phyloP scores from a whole-genome alignment of 441 rosid species.

The Populus hybrid region DNA sequence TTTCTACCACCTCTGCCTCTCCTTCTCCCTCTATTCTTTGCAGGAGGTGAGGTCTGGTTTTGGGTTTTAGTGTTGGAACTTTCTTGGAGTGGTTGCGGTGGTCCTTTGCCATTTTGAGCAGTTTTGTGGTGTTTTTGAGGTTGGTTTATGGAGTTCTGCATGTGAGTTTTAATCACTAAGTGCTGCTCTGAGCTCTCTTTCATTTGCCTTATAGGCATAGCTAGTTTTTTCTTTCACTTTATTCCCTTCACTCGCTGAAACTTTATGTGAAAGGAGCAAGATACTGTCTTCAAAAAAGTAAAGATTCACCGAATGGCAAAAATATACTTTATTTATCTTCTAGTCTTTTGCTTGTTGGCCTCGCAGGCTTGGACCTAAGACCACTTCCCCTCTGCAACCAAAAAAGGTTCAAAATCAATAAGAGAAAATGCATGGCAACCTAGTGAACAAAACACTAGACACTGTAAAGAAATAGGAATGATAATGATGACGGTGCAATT shows the following conservation, averaged over 20 bases:
- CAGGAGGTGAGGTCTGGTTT: slow-evolving; percentile 62
- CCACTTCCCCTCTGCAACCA: slow-evolving; percentile 15
- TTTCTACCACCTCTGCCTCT: slow-evolving; percentile 95
- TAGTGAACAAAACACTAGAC: slow-evolving; percentile 23
- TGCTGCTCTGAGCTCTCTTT: slow-evolving; percentile 78
- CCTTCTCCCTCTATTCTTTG: slow-evolving; percentile 68
- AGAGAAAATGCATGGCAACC: slow-evolving; percentile 46
- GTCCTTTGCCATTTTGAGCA: slow-evolving; percentile 71
- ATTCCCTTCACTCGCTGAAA: slow-evolving; percentile 5
- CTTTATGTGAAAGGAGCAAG: slow-evolving; percentile 15
- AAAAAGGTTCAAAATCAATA: slow-evolving; percentile 12
- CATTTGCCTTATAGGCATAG: slow-evolving; percentile 86
- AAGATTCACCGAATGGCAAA: slow-evolving; percentile 40
- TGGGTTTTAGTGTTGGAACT: slow-evolving; percentile 36
- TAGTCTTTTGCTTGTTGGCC: slow-evolving; percentile 20
- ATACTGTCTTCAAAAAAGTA: slow-evolving; percentile 17
- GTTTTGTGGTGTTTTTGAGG: slow-evolving; percentile 51
- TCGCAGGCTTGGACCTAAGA: slow-evolving; percentile 15
- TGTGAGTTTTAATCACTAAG: slow-evolving; percentile 60
- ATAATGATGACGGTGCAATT: slow-evolving; percentile 26
- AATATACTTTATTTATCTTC: slow-evolving; percentile 28
- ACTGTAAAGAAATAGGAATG: slow-evolving; percentile 23
- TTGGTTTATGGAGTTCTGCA: slow-evolving; percentile 59
- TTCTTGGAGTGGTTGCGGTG: slow-evolving; percentile 39
- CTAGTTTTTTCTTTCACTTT: slow-evolving; percentile 16